phyloP scores from a whole-genome alignment of 129 eudicot species.

The Centrapalus pauciflorus region DNA sequence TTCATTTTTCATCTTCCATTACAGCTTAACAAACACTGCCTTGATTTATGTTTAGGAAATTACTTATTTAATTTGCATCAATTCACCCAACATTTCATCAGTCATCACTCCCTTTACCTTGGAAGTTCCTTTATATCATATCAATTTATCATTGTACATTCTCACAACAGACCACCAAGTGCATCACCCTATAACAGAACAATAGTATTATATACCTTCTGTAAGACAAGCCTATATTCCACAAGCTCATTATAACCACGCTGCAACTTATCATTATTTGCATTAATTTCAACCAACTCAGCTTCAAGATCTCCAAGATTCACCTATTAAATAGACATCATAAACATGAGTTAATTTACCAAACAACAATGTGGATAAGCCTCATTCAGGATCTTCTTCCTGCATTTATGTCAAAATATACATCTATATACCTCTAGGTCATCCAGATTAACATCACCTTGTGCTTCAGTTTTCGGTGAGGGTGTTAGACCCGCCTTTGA shows the following conservation, averaged over 20 bases:
- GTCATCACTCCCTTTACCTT: neutral
- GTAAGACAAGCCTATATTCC: conserved; percentile 81
- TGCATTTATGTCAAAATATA: neutral
- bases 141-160: neutral
- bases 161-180: neutral
- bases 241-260: conserved; percentile 81
- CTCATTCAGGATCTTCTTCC: neutral
- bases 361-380: neutral
- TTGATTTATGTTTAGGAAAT: neutral
- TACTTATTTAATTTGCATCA: neutral
- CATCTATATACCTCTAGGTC: conserved; percentile 74
- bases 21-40: too few relatives aligned
- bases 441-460: conserved; percentile 49
- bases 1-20: too few relatives aligned
- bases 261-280: conserved; percentile 80
- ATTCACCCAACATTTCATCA: neutral
- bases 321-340: conserved; percentile 33
- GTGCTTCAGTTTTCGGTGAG: conserved; percentile 35
- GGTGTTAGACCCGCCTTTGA: conserved; percentile 66
- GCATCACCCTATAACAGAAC: neutral
- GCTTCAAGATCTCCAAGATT: conserved; percentile 92
- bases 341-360: conserved; percentile 4
- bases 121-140: neutral
- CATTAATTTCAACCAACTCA: conserved; percentile 74
- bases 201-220: conserved; percentile 46